Base-by-base conservation (phyloP, 2,329 filamentous ascomycete genomes). In the Phyllosticta capitalensis region DNA sequence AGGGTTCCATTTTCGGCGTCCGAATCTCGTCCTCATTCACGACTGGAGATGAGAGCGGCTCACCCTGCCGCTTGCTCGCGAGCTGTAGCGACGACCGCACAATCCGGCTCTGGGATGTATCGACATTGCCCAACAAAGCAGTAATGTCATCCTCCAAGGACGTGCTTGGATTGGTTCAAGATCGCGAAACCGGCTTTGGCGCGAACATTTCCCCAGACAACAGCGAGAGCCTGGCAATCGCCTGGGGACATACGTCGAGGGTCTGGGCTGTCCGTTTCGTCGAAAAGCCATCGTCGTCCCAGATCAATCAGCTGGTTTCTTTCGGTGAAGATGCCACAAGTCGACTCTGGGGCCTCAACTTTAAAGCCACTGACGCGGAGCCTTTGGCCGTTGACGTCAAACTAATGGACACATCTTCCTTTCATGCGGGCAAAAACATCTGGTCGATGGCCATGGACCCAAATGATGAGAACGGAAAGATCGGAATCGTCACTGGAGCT, bases 31-130 rank as follows among this genome's bases (percentile, higher is more conserved):
- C 68, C 33, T 60, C 65, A 50, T 61, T 73, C 3, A 55, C 60
- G 5, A 55, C 59, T 0, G 61, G 54, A 14, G 58, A 62, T 50
- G 61, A 60, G 22, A 61, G 65, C 75, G 81, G 0, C 68, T 75
- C 64, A 71, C 75, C 77, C 24, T 38, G 48, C n/a, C 79, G 88
- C 56, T 72, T 96, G n/a, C 78, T 99, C 33, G 89, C 87, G 14
- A 96, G 89, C 67, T 99, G 94, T 70, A 97, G 92, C 68, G 94
- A 99, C 69, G 94, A 99, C 72, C 82, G 94, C 55, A 96, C 91
- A 0, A 84, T 99, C 21, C 81, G 89, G 14, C 75, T 97, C 1
- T 97, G 94, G 92, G 84, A 96, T 68, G 83, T 96, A 7, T 85
- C 86, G 0, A 79, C 84, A 59, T 76, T 78, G 45, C 68, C 69